Evolutionary conservation across 192 early-diverging fungal species (phyloP).

Genomic region (Podila verticillata): DNA sequence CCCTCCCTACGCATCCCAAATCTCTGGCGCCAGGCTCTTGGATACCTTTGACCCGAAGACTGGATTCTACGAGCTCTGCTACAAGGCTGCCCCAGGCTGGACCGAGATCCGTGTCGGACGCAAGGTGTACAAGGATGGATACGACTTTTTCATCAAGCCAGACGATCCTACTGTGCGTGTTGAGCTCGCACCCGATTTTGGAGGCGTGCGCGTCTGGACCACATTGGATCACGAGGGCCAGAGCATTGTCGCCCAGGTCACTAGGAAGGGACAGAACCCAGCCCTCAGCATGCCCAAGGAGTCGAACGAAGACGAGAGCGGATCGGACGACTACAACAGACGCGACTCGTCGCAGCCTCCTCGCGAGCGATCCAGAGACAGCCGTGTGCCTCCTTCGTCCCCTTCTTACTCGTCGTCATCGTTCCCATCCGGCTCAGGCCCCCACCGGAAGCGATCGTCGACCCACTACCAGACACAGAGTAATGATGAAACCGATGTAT

Average conservation of each 20-base stretch:
- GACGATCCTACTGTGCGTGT: conserved; percentile 42
- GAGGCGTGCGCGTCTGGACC: conserved; percentile 49
- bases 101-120: conserved; percentile 58
- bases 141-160: conserved; percentile 56
- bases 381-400: not conserved
- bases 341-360: conserved; percentile 1
- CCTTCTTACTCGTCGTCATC: not conserved
- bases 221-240: conserved; percentile 49
- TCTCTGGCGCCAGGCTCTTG: conserved; percentile 56
- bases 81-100: conserved; percentile 52
- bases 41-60: conserved; percentile 48
- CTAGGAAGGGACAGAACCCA: conserved; percentile 39
- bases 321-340: not conserved
- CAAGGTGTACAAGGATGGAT: conserved; percentile 55
- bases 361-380: not conserved
- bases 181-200: conserved; percentile 47
- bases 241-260: conserved; percentile 47
- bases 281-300: not conserved
- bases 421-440: not conserved
- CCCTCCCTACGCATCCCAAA: conserved; percentile 63
- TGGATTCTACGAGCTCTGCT: conserved; percentile 54
- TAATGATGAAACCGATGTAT: not conserved
- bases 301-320: not conserved
- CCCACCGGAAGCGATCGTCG: not conserved
- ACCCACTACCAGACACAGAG: not conserved